A percentile compares a stretch with the other conserved stretches of the same genome.
Conservation (phyloP, 1,139 yeast genomes). For the Nakaseomyces uthaithaninus region DNA sequence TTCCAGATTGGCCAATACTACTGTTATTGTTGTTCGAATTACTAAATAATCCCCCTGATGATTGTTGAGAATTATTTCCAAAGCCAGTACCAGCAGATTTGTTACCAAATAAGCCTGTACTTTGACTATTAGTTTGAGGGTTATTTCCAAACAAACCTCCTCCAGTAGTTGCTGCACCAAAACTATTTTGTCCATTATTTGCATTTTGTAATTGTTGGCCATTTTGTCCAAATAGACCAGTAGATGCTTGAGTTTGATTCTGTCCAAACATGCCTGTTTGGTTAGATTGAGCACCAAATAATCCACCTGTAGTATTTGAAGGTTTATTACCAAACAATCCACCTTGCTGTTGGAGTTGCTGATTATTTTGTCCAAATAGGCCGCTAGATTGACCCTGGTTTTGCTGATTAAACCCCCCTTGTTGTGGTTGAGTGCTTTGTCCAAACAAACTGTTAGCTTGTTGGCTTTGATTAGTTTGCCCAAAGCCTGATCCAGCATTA, state of each 20-base stretch:
- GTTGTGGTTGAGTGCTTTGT: slow-evolving; percentile 6
- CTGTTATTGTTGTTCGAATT: slow-evolving; percentile 13
- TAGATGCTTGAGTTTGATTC: slow-evolving; percentile 12
- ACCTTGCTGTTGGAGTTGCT: slow-evolving; percentile 10
- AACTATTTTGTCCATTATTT: slow-evolving; percentile 20
- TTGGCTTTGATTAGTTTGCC: slow-evolving; percentile 12
- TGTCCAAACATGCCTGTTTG: slow-evolving; percentile 9
- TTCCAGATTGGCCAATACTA: slow-evolving; percentile 21
- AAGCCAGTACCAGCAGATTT: slow-evolving; percentile 18
- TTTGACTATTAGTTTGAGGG: slow-evolving; percentile 17
- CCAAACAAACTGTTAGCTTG: slow-evolving; percentile 16
- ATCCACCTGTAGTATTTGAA: slow-evolving; percentile 16
- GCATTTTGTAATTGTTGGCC: slow-evolving; percentile 7
- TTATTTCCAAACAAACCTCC: slow-evolving; percentile 32
- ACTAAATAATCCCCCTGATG: slow-evolving; percentile 13
- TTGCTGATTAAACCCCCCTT: no score
- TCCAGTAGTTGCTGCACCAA: not conserved
- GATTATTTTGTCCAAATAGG: slow-evolving; percentile 20
- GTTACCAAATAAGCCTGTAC: slow-evolving; percentile 29
- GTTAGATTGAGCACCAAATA: slow-evolving; percentile 17
- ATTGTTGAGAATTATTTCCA: not conserved
- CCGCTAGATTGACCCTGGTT: no score
- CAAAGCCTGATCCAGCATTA: not conserved
- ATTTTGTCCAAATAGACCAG: slow-evolving; percentile 28
- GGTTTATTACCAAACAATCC: slow-evolving; percentile 9